These are phyloP conservation scores for Lophium mytilinum DNA, from an alignment of 495 filamentous ascomycete species.

Conservation along the genomic window DNA sequence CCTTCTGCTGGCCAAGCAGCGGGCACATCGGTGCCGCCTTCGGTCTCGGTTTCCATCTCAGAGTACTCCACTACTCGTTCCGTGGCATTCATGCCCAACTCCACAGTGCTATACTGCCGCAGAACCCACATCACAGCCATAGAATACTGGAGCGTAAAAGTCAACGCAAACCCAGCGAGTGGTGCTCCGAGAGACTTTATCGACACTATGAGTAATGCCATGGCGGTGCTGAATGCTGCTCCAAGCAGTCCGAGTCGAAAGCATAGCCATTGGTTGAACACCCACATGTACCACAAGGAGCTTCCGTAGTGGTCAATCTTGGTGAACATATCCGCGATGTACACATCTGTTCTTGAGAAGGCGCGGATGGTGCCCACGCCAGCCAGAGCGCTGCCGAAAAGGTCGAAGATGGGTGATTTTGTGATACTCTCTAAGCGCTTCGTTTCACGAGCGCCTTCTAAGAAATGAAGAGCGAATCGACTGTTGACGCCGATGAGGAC, in stretches of 20 bases:
- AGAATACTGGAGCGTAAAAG: conserved; percentile 49
- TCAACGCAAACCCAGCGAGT: conserved; percentile 71
- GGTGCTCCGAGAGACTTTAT: conserved; percentile 57
- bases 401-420: conserved; percentile 71
- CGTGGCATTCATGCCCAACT: conserved; percentile 77
- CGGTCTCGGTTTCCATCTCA: conserved; percentile 58
- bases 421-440: conserved; percentile 68
- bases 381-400: conserved; percentile 59
- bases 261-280: conserved; percentile 4
- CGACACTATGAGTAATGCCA: conserved; percentile 51
- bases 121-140: conserved; percentile 50
- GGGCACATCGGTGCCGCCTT: conserved; percentile 52
- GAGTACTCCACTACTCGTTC: conserved; percentile 80
- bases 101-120: conserved; percentile 54
- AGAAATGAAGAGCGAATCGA: conserved; percentile 50
- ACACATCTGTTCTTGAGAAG: conserved; percentile 56
- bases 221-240: conserved; percentile 57
- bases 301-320: conserved; percentile 57
- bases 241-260: conserved; percentile 42
- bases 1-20: conserved; percentile 77
- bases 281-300: conserved; percentile 57
- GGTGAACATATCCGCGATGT: conserved; percentile 56
- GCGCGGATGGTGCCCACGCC: conserved; percentile 71
- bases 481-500: conserved; percentile 49
- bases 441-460: conserved; percentile 62